Evolutionary conservation across 2,329 filamentous ascomycete species (phyloP).

Genomic region (Colletotrichum endophyticum): DNA sequence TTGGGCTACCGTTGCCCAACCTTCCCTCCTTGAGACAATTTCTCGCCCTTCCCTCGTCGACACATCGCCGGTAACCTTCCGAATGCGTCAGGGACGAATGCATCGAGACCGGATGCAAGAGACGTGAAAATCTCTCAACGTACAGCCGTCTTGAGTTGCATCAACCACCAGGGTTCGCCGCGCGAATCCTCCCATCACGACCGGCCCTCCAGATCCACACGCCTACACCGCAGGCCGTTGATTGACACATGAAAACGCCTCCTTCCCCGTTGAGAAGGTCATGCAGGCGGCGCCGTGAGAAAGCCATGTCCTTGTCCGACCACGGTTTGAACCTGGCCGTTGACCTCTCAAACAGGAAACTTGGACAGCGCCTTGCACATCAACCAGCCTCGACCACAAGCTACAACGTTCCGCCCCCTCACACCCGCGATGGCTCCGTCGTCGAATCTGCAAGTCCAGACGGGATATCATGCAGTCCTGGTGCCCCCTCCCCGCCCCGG

Average conservation of each 20-base stretch:
- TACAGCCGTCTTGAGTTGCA: constrained; percentile 14
- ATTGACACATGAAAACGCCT: neutral
- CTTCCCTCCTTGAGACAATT: neutral
- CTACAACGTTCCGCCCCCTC: neutral
- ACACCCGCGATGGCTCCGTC: neutral
- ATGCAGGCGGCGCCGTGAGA: neutral
- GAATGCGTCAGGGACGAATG: neutral
- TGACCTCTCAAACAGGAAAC: constrained; percentile 5
- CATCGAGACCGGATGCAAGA: neutral
- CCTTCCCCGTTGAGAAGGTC: neutral
- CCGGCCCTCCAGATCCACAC: neutral
- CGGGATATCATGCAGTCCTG: neutral
- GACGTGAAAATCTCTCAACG: neutral
- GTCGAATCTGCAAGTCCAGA: neutral
- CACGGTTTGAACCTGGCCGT: neutral
- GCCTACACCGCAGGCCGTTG: neutral
- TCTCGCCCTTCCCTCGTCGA: neutral
- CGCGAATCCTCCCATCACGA: neutral
- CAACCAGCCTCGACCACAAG: neutral
- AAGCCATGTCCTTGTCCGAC: constrained; percentile 4
- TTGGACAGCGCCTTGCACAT: neutral
- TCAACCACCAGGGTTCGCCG: neutral
- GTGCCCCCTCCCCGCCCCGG: neutral
- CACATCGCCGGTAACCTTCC: neutral
- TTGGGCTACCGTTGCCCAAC: neutral